phyloP scores from a whole-genome alignment of 495 filamentous ascomycete species.

The Cercophora samala region DNA sequence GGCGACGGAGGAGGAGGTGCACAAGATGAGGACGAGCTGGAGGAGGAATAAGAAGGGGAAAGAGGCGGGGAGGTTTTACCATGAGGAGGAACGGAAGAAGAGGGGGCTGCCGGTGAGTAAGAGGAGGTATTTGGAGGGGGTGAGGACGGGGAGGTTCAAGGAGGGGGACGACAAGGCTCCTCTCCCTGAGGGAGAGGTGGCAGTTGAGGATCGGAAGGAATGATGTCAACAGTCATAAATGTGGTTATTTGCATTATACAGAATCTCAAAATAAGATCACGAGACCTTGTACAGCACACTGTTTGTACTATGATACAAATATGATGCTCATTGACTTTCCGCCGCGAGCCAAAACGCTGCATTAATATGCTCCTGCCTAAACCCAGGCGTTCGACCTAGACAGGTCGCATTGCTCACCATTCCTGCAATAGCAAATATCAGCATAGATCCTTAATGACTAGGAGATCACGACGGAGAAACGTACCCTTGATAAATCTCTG shows the following conservation, averaged over 20 bases:
- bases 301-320: constrained; percentile 1
- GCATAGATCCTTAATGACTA: not conserved
- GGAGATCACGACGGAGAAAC: not conserved
- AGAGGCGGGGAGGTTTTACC: not conserved
- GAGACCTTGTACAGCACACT: not conserved
- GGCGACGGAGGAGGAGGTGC: constrained; percentile 7
- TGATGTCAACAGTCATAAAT: no score
- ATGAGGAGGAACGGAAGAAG: constrained; percentile 5
- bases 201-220: not conserved
- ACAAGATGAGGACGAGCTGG: not conserved
- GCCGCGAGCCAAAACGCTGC: constrained; percentile 46
- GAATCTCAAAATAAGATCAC: not conserved
- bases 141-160: not conserved
- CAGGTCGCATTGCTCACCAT: constrained; percentile 46
- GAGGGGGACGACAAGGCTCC: not conserved
- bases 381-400: constrained; percentile 60
- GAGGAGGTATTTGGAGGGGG: not conserved
- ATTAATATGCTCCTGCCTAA: constrained; percentile 57
- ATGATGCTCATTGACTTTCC: not conserved
- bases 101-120: not conserved
- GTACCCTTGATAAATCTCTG: constrained; percentile 28
- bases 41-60: constrained; percentile 3
- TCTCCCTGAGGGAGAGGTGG: not conserved
- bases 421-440: constrained; percentile 17
- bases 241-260: no score